Base-by-base conservation (phyloP, 148 eudicot species). In the Rhododendron griersonianum region DNA sequence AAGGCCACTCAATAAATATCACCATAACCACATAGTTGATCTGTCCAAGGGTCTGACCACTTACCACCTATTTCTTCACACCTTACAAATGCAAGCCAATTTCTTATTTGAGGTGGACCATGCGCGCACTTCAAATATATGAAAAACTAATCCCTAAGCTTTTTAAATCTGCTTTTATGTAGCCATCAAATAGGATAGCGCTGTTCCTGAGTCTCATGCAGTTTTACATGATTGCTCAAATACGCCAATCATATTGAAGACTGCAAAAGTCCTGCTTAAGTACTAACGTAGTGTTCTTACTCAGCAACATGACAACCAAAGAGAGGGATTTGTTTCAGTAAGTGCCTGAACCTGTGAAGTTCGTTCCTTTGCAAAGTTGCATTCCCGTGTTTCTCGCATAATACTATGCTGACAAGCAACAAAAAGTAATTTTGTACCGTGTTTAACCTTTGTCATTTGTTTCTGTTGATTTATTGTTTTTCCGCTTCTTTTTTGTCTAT, bases 331-430 rank as follows among this genome's bases (percentile, higher is more conserved):
- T 53, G 33, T 33, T 16, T 53, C 45, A 30, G 67, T 30, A 55
- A 48, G 39, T 19, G 45, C 67, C 45, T 81, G 67, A 50, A 50
- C 10, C 61, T 28, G 63, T 7, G 57, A 53, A 18, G 8, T 53
- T 55, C 0, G 6, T 25, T 14, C 67, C 28, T 9, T n/a, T 16
- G 81, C 33, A 33, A 35, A 55, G 69, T 35, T 35, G 28, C 25
- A 33, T 37, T 55, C n/a, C 44, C 8, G 19, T 16, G 44, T 80
- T 80, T 53, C 55, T 55, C 44, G 45, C 13, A 53, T 81, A 81
- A 81, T 3, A 81, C 83, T 33, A 53, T 30, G 45, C 83, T 80
- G 5, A 81, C 67, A 81, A 81, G 45, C 61, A 81, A 30, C 57
- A 15, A 33, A 80, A 18, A 80, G 35, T 30, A 51, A 30, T 23